Conservation (phyloP, 164 flowering plant genomes). For the Houttuynia cordata region DNA sequence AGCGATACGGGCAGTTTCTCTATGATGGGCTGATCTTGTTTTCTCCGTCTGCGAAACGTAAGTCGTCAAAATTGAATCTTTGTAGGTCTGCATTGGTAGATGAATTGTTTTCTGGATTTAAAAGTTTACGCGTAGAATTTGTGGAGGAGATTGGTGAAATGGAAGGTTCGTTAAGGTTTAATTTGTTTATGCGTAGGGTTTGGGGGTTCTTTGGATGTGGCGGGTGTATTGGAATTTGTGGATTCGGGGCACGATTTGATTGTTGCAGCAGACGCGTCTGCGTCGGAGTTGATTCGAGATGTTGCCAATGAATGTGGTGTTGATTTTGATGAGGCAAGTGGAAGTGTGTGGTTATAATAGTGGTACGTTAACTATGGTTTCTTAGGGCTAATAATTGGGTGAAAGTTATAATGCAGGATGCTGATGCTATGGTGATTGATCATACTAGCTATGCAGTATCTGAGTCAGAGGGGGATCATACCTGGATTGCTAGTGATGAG, state of each 20-base stretch:
- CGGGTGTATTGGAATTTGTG: constrained; percentile 64
- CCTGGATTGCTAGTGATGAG: constrained; percentile 76
- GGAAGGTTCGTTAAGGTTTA: too few species aligned
- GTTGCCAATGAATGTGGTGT: constrained; percentile 87
- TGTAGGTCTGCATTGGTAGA: too few species aligned
- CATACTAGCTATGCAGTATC: constrained; percentile 79
- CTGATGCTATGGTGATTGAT: constrained; percentile 74
- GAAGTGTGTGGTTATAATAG: neutral
- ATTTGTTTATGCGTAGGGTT: constrained; percentile 28
- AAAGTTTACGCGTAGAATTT: too few species aligned
- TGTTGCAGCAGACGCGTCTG: constrained; percentile 56
- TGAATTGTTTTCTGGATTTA: too few species aligned
- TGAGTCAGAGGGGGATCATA: constrained; percentile 69
- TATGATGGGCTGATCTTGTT: constrained; percentile 77
- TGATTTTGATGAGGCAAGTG: constrained; percentile 83
- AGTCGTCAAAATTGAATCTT: constrained; percentile 3
- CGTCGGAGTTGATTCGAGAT: constrained; percentile 77
- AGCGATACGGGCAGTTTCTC: constrained; percentile 77
- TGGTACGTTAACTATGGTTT: neutral
- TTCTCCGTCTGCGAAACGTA: constrained; percentile 59
- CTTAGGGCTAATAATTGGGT: neutral
- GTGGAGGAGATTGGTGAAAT: too few species aligned
- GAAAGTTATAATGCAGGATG: constrained; percentile 29
- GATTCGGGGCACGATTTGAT: constrained; percentile 87
- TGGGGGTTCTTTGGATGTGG: constrained; percentile 70